Base-by-base conservation (phyloP, 2,329 filamentous ascomycete genomes). In the Colletotrichum phormii region DNA sequence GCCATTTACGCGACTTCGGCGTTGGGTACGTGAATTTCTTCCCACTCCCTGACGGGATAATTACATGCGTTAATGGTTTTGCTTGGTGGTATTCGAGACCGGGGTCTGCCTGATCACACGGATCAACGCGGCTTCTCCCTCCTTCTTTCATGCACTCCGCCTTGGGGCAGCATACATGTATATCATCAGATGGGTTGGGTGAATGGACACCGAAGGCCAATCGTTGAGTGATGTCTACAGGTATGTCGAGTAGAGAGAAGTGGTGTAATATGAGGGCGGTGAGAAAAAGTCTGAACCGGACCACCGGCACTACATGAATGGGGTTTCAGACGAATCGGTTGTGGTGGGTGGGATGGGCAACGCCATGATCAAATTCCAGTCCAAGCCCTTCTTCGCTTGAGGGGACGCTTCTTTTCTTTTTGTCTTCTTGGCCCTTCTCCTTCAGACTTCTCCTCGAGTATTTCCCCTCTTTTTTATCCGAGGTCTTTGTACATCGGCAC, bases 381-480 rank as follows among this genome's bases (percentile, higher is more conserved):
- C 31, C 7, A 6, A 42, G 11, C 42, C 42, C 37, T 18, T 42
- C 37, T 35, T 35, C 42, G 7, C 42, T 7, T 49, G 42, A 12
- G 7, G 18, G 8, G 4, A 12, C 8, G 18, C 29, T 26, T 22
- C 6, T 0, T 58, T 42, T 33, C 13, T 49, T 49, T 1, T 15
- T 18, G 8, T 49, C 42, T 22, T 49, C 42, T 49, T 49, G 37
- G 37, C 12, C 35, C 12, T 9, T 18, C 35, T 42, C 57, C 24
- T 29, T 46, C 42, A 42, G 61, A 51, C 54, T 15, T 13, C 67
- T 59, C 31, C 33, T 35, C 5, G 1, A 4, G 9, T 29, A 18
- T 15, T 58, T 64, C 67, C 67, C 67, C 67, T 70, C 67, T 70
- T 60, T 54, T 60, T 59, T 37, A 33, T 65, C 61, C 31, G 61